phyloP scores from a whole-genome alignment of 495 filamentous ascomycete species.

The Bacidia gigantensis region DNA sequence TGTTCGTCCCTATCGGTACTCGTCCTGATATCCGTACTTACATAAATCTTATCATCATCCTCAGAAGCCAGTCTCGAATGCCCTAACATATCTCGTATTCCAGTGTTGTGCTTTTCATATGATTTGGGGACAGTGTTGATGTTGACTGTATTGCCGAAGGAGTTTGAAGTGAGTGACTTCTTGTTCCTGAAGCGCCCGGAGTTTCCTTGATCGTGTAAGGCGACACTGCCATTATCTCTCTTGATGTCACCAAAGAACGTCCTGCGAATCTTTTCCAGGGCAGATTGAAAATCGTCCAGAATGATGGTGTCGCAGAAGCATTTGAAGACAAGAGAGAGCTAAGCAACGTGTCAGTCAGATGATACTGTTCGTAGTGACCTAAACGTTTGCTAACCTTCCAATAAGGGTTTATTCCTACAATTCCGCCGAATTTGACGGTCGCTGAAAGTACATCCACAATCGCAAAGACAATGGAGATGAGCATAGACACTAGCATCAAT shows the following conservation, averaged over 20 bases:
- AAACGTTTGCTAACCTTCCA: constrained; percentile 27
- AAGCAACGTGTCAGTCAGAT: background rate
- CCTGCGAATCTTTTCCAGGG: constrained; percentile 29
- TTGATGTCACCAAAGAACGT: background rate
- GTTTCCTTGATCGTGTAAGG: background rate
- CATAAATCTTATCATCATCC: background rate
- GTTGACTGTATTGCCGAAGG: background rate
- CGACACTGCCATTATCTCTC: background rate
- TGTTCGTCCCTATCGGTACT: background rate
- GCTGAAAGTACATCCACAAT: constrained; percentile 35
- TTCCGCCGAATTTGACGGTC: constrained; percentile 14
- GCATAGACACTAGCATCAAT: constrained; percentile 41
- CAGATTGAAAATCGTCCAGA: constrained; percentile 50
- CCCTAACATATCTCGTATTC: background rate
- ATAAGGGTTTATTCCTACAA: constrained; percentile 32
- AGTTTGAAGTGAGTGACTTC: background rate
- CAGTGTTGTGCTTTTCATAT: background rate
- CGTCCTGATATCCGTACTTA: constrained; percentile 1
- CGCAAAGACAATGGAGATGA: constrained; percentile 39
- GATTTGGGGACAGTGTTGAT: background rate
- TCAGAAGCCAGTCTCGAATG: constrained; percentile 1
- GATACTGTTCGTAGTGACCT: background rate
- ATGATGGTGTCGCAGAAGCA: constrained; percentile 45
- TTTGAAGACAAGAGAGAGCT: constrained; percentile 43
- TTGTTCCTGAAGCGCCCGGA: background rate